These are phyloP conservation scores for Gloeostereum incarnatum DNA, from an alignment of 768 basidiomycete genomes.

Conservation along the genomic window DNA sequence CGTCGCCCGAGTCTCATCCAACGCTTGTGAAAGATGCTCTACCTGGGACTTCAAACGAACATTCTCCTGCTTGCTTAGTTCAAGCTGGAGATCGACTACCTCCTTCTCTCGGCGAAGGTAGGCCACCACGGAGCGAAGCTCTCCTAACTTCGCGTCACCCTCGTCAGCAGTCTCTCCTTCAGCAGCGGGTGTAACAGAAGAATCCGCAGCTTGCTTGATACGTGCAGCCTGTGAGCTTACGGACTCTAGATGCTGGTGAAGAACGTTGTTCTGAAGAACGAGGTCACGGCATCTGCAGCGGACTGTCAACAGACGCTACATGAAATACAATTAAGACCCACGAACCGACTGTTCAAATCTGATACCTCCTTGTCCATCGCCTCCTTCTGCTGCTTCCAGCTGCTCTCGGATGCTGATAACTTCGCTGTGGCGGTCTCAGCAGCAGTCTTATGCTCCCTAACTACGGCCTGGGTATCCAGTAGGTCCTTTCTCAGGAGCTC, in stretches of 20 bases:
- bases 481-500: constrained; percentile 59
- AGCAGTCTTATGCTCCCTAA: constrained; percentile 49
- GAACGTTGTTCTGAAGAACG: constrained; percentile 60
- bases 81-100: constrained; percentile 81
- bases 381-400: constrained; percentile 76
- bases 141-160: constrained; percentile 56
- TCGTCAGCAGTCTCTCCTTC: constrained; percentile 37
- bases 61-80: constrained; percentile 71
- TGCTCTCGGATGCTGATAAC: constrained; percentile 57
- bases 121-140: constrained; percentile 68
- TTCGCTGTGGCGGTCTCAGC: constrained; percentile 74
- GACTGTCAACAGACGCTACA: not conserved
- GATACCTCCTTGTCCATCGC: constrained; percentile 69
- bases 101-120: constrained; percentile 89
- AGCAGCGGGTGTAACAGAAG: constrained; percentile 30
- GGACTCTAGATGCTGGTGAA: constrained; percentile 80
- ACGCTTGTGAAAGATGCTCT: constrained; percentile 57
- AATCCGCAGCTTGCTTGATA: constrained; percentile 64
- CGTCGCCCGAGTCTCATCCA: constrained; percentile 62
- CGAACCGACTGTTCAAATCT: constrained; percentile 67
- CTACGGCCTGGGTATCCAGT: constrained; percentile 33
- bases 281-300: constrained; percentile 59
- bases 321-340: constrained; percentile 8
- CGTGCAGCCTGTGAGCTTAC: constrained; percentile 75
- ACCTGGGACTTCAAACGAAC: constrained; percentile 65